Evolutionary conservation across 768 basidiomycete genomes (phyloP), one percentile per base, ranked within the genome.

Genomic region (Boletus barrowsii): DNA sequence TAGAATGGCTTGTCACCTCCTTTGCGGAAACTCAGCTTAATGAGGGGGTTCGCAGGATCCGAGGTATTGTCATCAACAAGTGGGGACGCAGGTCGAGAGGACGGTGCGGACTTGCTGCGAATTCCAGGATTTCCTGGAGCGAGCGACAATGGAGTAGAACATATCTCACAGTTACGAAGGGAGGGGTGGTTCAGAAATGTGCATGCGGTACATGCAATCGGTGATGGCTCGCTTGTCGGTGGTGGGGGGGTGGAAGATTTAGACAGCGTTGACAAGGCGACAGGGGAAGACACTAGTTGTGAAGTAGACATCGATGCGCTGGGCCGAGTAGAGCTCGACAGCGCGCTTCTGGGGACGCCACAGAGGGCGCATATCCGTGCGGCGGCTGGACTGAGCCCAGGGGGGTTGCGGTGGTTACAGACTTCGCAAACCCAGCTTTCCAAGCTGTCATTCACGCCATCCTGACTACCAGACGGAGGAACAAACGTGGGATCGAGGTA

Each of bases 141-240:
- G 17, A 54, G 62, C 29, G 83, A 84, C 10, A 98, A 74, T 0
- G 82, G 74, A 5, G 92, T 87, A 6, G 78, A 79, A 66, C 96
- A 98, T 3, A 98, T 88, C 69, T 98, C 96, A 73, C 96, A 98
- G 9, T 73, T 67, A 0, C 70, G 70, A 51, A 94, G 75, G 1
- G 82, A 86, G 0, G 83, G 83, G 56, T 90, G 86, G 70, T 99
- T 99, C 13, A 95, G 75, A 68, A 95, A 99, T 2, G 96, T 98
- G 67, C 97, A 99, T 1, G 84, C 85, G 2, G 86, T 80, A 69
- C 96, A 99, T 14, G 87, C 72, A 42, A 88, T 75, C 33, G 78
- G 67, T 3, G 70, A 69, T 17, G 24, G 22, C 37, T 53, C 58
- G 67, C 55, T 55, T 26, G 55, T 57, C 9, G 47, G 58, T 7